Conservation (phyloP, 1,284 basidiomycete species). For the Cutaneotrichosporon daszewskae region DNA sequence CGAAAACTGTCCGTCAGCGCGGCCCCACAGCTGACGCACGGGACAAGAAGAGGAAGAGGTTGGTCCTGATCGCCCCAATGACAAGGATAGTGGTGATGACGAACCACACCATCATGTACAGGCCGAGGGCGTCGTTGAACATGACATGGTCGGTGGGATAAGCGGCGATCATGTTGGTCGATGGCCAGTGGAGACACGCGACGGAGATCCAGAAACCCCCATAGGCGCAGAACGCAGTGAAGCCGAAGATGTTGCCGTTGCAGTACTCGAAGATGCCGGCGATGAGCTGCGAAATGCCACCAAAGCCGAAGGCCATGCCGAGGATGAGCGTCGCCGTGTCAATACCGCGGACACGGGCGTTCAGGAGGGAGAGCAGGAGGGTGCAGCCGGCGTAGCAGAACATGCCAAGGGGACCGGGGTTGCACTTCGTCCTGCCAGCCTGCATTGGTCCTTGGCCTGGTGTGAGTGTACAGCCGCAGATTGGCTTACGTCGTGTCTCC, state of each 20-base stretch:
- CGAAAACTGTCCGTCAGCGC: too few relatives aligned
- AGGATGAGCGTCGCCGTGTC: constrained; percentile 39
- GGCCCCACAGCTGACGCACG: constrained; percentile 18
- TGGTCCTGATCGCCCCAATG: constrained; percentile 59
- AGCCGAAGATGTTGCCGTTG: constrained; percentile 54
- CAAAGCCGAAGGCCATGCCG: constrained; percentile 69
- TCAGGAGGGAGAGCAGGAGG: background rate
- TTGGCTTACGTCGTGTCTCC: too few relatives aligned
- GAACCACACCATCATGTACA: constrained; percentile 29
- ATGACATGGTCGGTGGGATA: background rate
- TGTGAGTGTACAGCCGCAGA: too few relatives aligned
- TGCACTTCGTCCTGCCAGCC: too few relatives aligned
- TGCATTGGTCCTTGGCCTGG: too few relatives aligned
- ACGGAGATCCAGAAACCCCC: background rate
- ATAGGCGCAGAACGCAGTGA: constrained; percentile 49
- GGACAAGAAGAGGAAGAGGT: constrained; percentile 58
- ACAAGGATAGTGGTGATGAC: constrained; percentile 16
- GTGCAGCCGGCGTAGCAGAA: background rate
- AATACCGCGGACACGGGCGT: background rate
- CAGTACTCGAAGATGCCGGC: constrained; percentile 55
- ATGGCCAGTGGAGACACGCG: background rate
- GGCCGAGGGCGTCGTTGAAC: constrained; percentile 42
- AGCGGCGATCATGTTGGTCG: background rate
- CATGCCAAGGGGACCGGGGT: too few relatives aligned
- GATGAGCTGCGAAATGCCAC: constrained; percentile 62